Evolutionary conservation across 2,329 filamentous ascomycete genomes (phyloP).

Genomic region (Fusarium aywerte): DNA sequence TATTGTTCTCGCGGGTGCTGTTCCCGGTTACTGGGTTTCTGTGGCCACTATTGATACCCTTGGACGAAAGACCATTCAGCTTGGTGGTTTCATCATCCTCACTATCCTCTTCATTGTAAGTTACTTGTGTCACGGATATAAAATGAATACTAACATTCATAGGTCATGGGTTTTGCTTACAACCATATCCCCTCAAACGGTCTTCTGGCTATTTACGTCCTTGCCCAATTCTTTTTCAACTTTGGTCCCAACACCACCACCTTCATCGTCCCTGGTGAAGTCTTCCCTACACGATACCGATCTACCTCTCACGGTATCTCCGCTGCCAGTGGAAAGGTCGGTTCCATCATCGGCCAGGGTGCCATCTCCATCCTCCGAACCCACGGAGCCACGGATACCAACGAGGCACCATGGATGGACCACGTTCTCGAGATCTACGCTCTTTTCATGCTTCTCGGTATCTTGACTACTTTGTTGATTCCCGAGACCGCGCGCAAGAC

Average conservation of each 20-base stretch:
- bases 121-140: rapidly evolving
- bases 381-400: constrained; percentile 53
- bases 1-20: constrained; percentile 79
- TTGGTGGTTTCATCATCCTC: constrained; percentile 70
- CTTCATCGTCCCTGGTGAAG: constrained; percentile 67
- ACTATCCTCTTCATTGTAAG: constrained; percentile 66
- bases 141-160: not conserved
- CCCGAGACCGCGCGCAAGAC: constrained; percentile 81
- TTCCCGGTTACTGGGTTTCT: constrained; percentile 85
- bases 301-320: constrained; percentile 69
- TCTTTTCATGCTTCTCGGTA: constrained; percentile 79
- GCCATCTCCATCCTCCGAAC: constrained; percentile 66
- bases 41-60: constrained; percentile 78
- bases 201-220: constrained; percentile 65
- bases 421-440: constrained; percentile 81
- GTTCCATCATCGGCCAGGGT: constrained; percentile 67
- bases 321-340: constrained; percentile 65
- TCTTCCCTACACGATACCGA: constrained; percentile 67
- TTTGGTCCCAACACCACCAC: constrained; percentile 68
- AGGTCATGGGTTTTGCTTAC: constrained; percentile 71
- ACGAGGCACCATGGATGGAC: constrained; percentile 73
- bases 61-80: constrained; percentile 81
- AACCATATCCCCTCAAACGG: constrained; percentile 62
- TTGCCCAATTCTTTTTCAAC: constrained; percentile 70
- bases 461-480: constrained; percentile 75